Conservation (phyloP, 2,329 filamentous ascomycete species). For the Trichoderma sp. region DNA sequence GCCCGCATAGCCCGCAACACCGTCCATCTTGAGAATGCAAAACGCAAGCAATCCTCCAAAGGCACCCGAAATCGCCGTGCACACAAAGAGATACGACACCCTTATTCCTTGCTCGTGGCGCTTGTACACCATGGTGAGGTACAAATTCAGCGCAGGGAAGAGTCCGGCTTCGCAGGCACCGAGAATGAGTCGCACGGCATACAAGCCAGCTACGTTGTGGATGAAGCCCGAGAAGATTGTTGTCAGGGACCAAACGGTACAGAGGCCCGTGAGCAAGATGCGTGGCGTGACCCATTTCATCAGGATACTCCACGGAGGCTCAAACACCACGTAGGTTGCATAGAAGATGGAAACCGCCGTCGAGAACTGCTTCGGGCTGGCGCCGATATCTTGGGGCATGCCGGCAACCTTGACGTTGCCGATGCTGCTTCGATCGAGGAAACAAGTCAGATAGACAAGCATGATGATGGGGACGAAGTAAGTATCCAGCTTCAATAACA, state of each 20-base stretch:
- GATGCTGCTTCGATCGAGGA: conserved; percentile 55
- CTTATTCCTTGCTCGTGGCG: conserved; percentile 53
- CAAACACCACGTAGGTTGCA: conserved; percentile 32
- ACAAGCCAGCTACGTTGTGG: conserved; percentile 29
- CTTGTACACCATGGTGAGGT: conserved; percentile 35
- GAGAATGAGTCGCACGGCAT: conserved; percentile 26
- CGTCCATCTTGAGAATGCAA: conserved; percentile 46
- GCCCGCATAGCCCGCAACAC: conserved; percentile 41
- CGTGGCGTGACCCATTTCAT: conserved; percentile 35
- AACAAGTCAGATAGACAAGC: conserved; percentile 53
- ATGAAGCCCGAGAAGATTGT: conserved; percentile 32
- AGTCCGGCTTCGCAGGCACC: conserved; percentile 29
- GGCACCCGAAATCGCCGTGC: conserved; percentile 48
- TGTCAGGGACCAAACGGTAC: conserved; percentile 29
- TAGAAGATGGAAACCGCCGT: conserved; percentile 35
- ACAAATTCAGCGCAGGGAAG: conserved; percentile 29
- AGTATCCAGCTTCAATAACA: conserved; percentile 34
- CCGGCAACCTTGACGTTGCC: conserved; percentile 35
- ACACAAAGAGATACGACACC: conserved; percentile 48
- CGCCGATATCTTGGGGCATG: conserved; percentile 34
- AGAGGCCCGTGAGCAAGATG: conserved; percentile 29
- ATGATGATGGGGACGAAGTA: conserved; percentile 47
- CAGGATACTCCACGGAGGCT: conserved; percentile 32
- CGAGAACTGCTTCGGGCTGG: conserved; percentile 31
- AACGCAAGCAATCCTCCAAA: conserved; percentile 44